phyloP scores from a whole-genome alignment of 495 filamentous ascomycete species.

The Neurospora hispaniola region DNA sequence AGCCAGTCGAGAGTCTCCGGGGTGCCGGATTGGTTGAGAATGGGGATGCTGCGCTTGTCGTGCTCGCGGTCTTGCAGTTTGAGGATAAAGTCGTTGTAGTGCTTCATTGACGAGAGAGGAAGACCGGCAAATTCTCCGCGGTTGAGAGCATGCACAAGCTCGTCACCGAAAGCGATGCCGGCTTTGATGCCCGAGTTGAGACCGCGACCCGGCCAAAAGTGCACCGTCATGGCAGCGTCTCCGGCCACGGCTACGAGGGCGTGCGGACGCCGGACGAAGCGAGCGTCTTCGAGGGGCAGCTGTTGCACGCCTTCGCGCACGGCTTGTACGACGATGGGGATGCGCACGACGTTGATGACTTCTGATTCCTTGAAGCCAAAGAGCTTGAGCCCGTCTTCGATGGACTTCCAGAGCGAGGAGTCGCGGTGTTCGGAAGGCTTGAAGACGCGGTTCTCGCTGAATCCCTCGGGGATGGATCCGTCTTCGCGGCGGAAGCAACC shows the following conservation, averaged over 20 bases:
- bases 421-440: constrained; percentile 22
- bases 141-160: constrained; percentile 24
- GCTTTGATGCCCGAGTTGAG: constrained; percentile 29
- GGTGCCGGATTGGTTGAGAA: constrained; percentile 24
- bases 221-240: constrained; percentile 26
- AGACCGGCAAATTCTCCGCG: constrained; percentile 20
- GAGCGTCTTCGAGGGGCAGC: constrained; percentile 20
- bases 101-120: constrained; percentile 19
- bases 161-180: constrained; percentile 22
- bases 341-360: constrained; percentile 31
- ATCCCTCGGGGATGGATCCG: constrained; percentile 23
- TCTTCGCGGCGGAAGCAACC: constrained; percentile 19
- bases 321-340: constrained; percentile 30
- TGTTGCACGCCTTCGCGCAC: constrained; percentile 26
- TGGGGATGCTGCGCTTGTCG: constrained; percentile 30
- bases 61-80: constrained; percentile 26
- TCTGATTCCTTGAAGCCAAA: constrained; percentile 31
- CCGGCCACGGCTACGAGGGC: constrained; percentile 23
- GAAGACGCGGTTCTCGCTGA: constrained; percentile 22
- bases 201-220: constrained; percentile 26
- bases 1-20: constrained; percentile 27
- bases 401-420: constrained; percentile 24
- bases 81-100: constrained; percentile 29
- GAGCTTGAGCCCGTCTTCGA: constrained; percentile 29
- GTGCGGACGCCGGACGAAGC: constrained; percentile 21